Evolutionary conservation across 257 asterid genomes (phyloP), one percentile per base, ranked within the genome.

Genomic region (Solanum gandarillasii): DNA sequence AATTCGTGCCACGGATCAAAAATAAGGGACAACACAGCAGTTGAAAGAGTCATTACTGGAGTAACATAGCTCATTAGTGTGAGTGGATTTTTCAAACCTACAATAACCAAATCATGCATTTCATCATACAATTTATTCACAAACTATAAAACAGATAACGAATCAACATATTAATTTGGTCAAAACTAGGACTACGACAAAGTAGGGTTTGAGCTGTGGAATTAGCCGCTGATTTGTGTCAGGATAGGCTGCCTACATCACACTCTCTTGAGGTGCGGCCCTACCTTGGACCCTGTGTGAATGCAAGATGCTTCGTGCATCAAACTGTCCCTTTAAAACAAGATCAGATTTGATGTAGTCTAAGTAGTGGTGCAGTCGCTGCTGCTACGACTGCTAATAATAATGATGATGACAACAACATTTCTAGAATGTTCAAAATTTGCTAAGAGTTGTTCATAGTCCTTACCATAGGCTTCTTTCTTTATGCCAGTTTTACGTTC

Each of bases 401-500:
- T 35, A 6, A 36, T 75, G 83, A 74, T 3, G 55, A 21, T 74
- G 52, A 35, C 1, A 5, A 74, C 1, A 5, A 20, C 46, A 34
- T 34, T 20, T 34, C 5, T 0, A 34, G 46, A 73, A 73, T 73
- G 3, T 34, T 38, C 1, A 16, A 71, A 12, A 31, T 71, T 31
- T 71, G n/a, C 78, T 3, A 70, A 72, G 43, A 20, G 68, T 46
- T 68, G 85, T 25, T 32, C 52, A 76, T 84, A 84, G 83, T 36
- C 91, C 98, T 91, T 93, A 97, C 99, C 99, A 87, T 97, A 95
- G 78, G 87, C 87, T 94, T 97, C 99, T 97, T 96, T 95, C 99
- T 97, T 95, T 94, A 93, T 20, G 86, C 89, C 90, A 10, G 92
- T 85, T 90, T 87, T 88, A 89, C 62, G 92, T 86, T 86, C 95